Percentiles rank a stretch among this genome's conserved stretches.
Evolutionary conservation across 2,329 filamentous ascomycete genomes (phyloP).

Genomic region (Alternaria sp.): DNA sequence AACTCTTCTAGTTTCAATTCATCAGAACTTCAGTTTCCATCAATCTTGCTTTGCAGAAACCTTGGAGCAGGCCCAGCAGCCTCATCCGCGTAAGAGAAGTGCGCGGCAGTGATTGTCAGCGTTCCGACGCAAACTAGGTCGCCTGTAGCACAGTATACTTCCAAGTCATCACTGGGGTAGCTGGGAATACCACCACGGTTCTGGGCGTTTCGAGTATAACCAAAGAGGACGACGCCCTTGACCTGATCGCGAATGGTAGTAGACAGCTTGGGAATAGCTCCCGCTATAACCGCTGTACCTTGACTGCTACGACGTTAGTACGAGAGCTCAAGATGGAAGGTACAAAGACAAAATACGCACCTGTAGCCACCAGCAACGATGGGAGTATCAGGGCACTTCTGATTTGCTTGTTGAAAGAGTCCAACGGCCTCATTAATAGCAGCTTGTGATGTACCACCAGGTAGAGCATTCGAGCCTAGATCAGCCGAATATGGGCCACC

Average conservation of each 20-base stretch:
- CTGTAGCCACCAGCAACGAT: constrained; percentile 55
- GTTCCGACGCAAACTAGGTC: constrained; percentile 50
- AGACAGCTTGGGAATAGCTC: constrained; percentile 41
- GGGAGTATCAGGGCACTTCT: constrained; percentile 50
- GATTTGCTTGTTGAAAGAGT: constrained; percentile 49
- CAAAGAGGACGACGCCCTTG: constrained; percentile 53
- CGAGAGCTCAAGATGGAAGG: no score
- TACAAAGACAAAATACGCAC: constrained; percentile 32
- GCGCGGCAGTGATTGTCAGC: constrained; percentile 43
- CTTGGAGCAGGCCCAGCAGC: constrained; percentile 35
- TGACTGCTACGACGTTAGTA: constrained; percentile 35
- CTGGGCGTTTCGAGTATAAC: constrained; percentile 53
- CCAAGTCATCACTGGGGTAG: constrained; percentile 44
- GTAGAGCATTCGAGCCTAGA: constrained; percentile 45
- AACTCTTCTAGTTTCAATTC: no score
- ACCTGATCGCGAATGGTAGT: constrained; percentile 39
- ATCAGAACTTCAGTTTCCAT: neutral
- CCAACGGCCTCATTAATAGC: constrained; percentile 48
- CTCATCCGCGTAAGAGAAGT: constrained; percentile 44
- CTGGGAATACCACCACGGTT: constrained; percentile 46
- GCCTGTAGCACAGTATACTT: constrained; percentile 48
- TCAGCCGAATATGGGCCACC: constrained; percentile 49
- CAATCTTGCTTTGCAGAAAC: constrained; percentile 38
- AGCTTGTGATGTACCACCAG: constrained; percentile 41
- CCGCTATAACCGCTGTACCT: constrained; percentile 52